Percentiles rank a stretch among this genome's conserved stretches.
phyloP scores from a whole-genome alignment of 495 filamentous ascomycete species.

The Penicillium diatomitis region DNA sequence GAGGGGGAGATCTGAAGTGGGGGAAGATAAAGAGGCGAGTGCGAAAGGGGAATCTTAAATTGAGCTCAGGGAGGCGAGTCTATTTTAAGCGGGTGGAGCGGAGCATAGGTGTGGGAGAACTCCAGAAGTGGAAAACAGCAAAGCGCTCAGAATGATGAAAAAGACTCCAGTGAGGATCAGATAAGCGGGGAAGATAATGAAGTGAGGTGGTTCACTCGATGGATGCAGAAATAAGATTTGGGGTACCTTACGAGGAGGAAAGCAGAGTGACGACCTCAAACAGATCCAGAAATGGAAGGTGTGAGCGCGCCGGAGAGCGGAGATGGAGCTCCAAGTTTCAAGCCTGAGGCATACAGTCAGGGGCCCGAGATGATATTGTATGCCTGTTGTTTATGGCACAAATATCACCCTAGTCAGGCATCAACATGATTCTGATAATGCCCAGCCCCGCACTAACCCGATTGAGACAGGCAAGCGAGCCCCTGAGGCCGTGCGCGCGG shows the following conservation, averaged over 20 bases:
- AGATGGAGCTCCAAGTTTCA: no score
- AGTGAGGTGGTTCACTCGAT: not conserved
- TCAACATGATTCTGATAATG: conserved; percentile 36
- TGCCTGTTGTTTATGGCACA: not conserved
- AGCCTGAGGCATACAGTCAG: not conserved
- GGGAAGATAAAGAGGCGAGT: not conserved
- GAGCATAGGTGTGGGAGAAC: not conserved
- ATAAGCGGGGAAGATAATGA: not conserved
- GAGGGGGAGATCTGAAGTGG: not conserved
- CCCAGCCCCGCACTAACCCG: conserved; percentile 40
- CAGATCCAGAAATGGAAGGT: not conserved
- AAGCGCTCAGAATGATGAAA: not conserved
- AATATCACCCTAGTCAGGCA: conserved; percentile 1
- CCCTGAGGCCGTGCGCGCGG: conserved; percentile 40
- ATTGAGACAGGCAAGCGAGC: conserved; percentile 37
- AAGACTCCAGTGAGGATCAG: not conserved
- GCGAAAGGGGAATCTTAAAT: not conserved
- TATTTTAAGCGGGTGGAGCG: not conserved
- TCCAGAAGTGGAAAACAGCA: not conserved
- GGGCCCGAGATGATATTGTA: not conserved
- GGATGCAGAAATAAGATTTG: no score
- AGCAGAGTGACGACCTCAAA: not conserved
- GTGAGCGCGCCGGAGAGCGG: not conserved
- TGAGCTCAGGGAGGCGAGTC: no score
- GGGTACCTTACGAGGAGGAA: not conserved